phyloP scores from a whole-genome alignment of 176 grass and related monocot species.

The Avena atlantica region DNA sequence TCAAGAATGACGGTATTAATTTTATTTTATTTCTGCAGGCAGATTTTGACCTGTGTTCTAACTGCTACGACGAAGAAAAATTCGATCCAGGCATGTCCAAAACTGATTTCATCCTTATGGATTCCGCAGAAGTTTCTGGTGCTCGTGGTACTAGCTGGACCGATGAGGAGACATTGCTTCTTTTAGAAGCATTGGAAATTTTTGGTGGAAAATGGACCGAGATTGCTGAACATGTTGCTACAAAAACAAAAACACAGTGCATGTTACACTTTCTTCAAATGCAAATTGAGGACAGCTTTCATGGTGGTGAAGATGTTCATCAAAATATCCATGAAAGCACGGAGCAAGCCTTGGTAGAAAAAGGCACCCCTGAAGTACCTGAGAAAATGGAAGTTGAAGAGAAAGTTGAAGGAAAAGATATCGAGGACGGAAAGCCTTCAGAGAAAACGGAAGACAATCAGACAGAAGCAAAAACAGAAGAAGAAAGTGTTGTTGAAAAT shows the following conservation, averaged over 20 bases:
- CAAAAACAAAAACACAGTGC: conserved; percentile 96
- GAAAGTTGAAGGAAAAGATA: conserved; percentile 63
- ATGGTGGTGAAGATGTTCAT: conserved; percentile 56
- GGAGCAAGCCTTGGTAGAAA: conserved; percentile 53
- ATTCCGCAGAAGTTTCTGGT: conserved; percentile 82
- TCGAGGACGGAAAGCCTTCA: conserved; percentile 37
- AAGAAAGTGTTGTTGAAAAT: conserved; percentile 45
- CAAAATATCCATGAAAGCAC: conserved; percentile 45
- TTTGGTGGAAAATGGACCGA: conserved; percentile 98
- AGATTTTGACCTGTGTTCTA: conserved; percentile 97
- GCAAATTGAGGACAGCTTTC: conserved; percentile 91
- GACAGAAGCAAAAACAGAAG: conserved; percentile 50
- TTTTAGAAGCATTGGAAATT: conserved; percentile 97
- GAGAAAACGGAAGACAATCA: conserved; percentile 58
- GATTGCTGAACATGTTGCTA: conserved; percentile 99
- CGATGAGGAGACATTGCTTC: conserved; percentile 95
- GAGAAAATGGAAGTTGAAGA: conserved; percentile 77
- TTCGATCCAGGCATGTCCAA: conserved; percentile 86
- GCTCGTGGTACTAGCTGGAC: conserved; percentile 95
- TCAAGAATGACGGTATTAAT: conserved; percentile 16
- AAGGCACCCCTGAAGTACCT: conserved; percentile 49
- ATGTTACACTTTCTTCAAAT: conserved; percentile 99
- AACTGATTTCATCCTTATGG: conserved; percentile 98
- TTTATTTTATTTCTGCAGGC: conserved; percentile 65
- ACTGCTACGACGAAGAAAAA: conserved; percentile 91